phyloP scores from a whole-genome alignment of 2,329 filamentous ascomycete species.

The Claviceps capensis region DNA sequence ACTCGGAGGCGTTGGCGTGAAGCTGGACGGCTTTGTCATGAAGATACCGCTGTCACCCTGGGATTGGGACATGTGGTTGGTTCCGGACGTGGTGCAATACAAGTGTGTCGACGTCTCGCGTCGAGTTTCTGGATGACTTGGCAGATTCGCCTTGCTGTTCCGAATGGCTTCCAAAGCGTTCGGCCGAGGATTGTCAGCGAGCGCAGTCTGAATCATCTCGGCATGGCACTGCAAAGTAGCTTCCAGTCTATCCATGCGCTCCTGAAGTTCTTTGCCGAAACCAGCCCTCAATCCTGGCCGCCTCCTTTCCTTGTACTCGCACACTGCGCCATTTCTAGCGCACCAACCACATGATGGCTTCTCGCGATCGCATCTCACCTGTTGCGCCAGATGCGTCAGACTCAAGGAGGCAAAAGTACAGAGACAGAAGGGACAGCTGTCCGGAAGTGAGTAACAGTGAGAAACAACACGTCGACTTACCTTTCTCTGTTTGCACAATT shows the following conservation, averaged over 20 bases:
- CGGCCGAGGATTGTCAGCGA: constrained; percentile 23
- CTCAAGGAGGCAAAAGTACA: neutral
- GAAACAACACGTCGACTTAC: constrained; percentile 26
- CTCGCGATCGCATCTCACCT: constrained; percentile 64
- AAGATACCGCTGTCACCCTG: constrained; percentile 47
- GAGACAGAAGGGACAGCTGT: too few relatives aligned
- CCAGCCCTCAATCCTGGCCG: constrained; percentile 52
- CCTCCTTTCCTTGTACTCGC: constrained; percentile 57
- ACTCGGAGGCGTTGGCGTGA: constrained; percentile 30
- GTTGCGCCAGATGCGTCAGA: neutral
- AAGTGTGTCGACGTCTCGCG: constrained; percentile 29
- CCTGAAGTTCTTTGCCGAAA: constrained; percentile 61
- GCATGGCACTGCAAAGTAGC: constrained; percentile 52
- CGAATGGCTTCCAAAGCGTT: constrained; percentile 27
- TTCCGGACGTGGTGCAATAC: constrained; percentile 36
- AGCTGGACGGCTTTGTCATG: constrained; percentile 42
- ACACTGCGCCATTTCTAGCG: constrained; percentile 45
- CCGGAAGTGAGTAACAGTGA: neutral
- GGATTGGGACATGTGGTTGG: constrained; percentile 36
- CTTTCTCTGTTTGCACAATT: constrained; percentile 71
- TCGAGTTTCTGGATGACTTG: constrained; percentile 44
- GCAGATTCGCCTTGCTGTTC: constrained; percentile 32
- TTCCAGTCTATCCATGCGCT: constrained; percentile 56
- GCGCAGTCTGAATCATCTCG: constrained; percentile 48
- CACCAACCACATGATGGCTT: constrained; percentile 62